A percentile compares a stretch with the other conserved stretches of the same genome.
Evolutionary conservation across 2,329 filamentous ascomycete genomes (phyloP).

Genomic region (Alternaria gaisen): DNA sequence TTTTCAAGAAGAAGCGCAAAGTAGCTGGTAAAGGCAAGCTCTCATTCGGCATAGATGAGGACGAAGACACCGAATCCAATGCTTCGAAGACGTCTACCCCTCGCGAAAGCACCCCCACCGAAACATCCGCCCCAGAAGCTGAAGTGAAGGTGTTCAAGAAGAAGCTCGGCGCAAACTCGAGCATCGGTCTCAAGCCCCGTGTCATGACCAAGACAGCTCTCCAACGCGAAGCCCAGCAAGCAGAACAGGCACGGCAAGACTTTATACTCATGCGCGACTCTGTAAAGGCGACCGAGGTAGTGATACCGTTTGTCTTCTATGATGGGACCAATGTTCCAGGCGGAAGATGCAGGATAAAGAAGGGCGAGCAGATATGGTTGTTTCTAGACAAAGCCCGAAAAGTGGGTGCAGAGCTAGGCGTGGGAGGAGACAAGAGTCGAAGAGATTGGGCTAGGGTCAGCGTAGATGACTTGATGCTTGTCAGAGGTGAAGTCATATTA

Average conservation of each 20-base stretch:
- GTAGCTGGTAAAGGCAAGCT: constrained; percentile 65
- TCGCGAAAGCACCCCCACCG: constrained; percentile 50
- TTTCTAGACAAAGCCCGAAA: constrained; percentile 93
- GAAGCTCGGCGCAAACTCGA: constrained; percentile 68
- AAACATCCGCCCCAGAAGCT: constrained; percentile 46
- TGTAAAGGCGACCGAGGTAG: constrained; percentile 87
- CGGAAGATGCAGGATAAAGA: constrained; percentile 84
- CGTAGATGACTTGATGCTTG: constrained; percentile 94
- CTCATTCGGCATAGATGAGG: constrained; percentile 77
- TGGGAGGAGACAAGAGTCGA: constrained; percentile 71
- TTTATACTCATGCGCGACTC: constrained; percentile 84
- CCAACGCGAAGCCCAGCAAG: constrained; percentile 78
- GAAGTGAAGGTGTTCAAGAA: constrained; percentile 52
- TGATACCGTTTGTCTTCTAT: constrained; percentile 96
- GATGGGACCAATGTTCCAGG: constrained; percentile 91
- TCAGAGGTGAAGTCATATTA: constrained; percentile 88
- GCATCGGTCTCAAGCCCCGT: constrained; percentile 69
- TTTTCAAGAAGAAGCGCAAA: constrained; percentile 66
- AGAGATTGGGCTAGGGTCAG: constrained; percentile 92
- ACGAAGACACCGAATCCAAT: constrained; percentile 63
- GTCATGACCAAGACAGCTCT: constrained; percentile 78
- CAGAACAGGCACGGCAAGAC: constrained; percentile 78
- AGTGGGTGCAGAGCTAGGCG: constrained; percentile 82
- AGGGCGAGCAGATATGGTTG: constrained; percentile 91
- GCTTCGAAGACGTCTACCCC: constrained; percentile 49